Base-by-base conservation (phyloP, 805 yeast species). In the Naumovozyma baii region DNA sequence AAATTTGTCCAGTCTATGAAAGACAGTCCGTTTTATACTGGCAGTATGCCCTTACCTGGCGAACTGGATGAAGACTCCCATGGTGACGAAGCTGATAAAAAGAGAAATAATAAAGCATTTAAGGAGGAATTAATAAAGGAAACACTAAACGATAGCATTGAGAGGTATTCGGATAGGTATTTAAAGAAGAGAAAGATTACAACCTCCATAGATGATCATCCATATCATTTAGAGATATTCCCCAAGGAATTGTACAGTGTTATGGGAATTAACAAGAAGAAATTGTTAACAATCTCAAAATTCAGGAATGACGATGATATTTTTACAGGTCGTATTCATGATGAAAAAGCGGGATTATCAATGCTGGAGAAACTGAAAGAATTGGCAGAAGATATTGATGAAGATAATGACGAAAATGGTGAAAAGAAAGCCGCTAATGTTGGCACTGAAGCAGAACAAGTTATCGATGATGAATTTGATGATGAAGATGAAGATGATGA, bases 141-240 rank as follows among this genome's bases (percentile, higher is more conserved):
- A 40, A 70, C 69, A 15, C 48, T 68, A 2, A 68, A 69, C 39
- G 95, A 84, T 55, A 87, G 90, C 2, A 72, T 88, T 33, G 75
- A 79, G 54, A 70, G 96, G 51, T 85, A 85, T 55, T 77, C 94
- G 2, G 96, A 88, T 59, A 70, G 69, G 56, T 88, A 83, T 61
- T 66, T 80, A 47, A 80, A 80, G 56, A 77, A 76, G 50, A 72
- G 83, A 40, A 76, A 73, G 51, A 72, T 80, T 13, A 85, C 86
- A 1, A 71, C 80, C 38, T 78, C 88, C 2, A 73, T 81, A 7
- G 81, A 78, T 44, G 87, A 82, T 39, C 87, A 83, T 62, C 94
- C 94, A 2, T 84, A 79, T 56, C 72, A 73, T 40, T 52, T 76
- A 7, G 76, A 74, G 39, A 70, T 83, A 46, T 82, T 86, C 54